phyloP scores from a whole-genome alignment of 2,329 filamentous ascomycete genomes.

The Penicillium sp. region DNA sequence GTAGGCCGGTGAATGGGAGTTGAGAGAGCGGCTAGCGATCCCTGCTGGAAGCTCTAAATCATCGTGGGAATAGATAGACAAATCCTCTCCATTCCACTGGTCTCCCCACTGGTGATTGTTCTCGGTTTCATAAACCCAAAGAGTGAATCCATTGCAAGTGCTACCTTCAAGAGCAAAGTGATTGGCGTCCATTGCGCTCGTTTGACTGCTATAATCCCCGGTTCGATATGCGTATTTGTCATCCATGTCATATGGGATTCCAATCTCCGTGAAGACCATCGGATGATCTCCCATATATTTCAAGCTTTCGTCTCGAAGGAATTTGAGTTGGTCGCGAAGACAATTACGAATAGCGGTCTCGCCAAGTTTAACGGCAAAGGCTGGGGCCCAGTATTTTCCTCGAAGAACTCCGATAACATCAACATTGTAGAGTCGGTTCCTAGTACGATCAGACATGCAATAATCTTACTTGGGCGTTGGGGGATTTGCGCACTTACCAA shows the following conservation, averaged over 20 bases:
- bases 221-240: conserved; percentile 93
- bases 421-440: conserved; percentile 93
- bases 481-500: conserved; percentile 58
- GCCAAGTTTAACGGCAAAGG: conserved; percentile 88
- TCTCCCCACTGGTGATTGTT: conserved; percentile 90
- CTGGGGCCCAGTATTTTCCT: conserved; percentile 83
- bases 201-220: conserved; percentile 91
- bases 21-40: conserved; percentile 26
- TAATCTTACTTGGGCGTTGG: no score
- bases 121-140: conserved; percentile 83
- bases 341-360: conserved; percentile 94
- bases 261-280: conserved; percentile 89
- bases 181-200: conserved; percentile 91
- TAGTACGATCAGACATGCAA: conserved; percentile 28
- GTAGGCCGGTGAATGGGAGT: conserved; percentile 53
- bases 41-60: conserved; percentile 62
- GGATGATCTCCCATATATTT: conserved; percentile 87
- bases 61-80: conserved; percentile 85
- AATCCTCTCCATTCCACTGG: conserved; percentile 95
- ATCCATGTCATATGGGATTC: conserved; percentile 99
- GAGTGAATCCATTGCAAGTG: conserved; percentile 76
- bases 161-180: conserved; percentile 89
- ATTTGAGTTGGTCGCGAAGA: conserved; percentile 81
- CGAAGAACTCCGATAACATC: conserved; percentile 91
- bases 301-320: conserved; percentile 81